Base-by-base conservation (phyloP, 192 early-diverging fungal genomes). In the Haplosporangium gracile region DNA sequence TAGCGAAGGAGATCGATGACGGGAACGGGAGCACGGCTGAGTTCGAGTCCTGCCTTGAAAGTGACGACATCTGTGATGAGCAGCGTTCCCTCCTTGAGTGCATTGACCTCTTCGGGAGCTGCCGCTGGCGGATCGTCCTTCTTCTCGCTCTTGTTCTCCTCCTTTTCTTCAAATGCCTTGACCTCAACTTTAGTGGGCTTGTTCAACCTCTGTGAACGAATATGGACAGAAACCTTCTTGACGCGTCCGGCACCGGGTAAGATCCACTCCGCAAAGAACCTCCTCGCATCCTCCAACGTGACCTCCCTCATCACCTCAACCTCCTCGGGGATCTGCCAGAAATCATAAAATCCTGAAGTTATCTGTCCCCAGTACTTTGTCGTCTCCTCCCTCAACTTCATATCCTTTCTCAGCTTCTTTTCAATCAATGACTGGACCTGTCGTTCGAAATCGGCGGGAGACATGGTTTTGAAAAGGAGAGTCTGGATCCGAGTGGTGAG, bases 311-410 rank as follows among this genome's bases (percentile, higher is more conserved):
- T 49, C 10, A 49, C 57, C 20, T 65, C 43, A 60, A 79, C 40
- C 43, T 57, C 81, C 36, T 83, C 47, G 0, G 74, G 60, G 24
- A 80, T 75, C 57, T 77, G 49, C 53, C 69, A 36, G 34, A 60
- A 97, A 78, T 95, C 91, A 88, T 95, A 97, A 88, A 92, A 95
- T 4, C 92, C 90, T 11, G 90, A 91, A 53, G 79, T 82, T 69
- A 98, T 94, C 65, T 94, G 92, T 4, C 70, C 75, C 96, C 95
- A 97, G 68, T 94, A 91, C 47, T 89, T 83, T 15, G 82, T 74
- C 8, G 93, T 89, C 83, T 97, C 96, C 68, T 97, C 92, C 15
- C 49, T 79, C 81, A 98, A 75, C 73, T 95, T 96, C 83, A 97
- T 97, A 68, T 92, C 88, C 83, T 95, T 95, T 76, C 96, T 96